Evolutionary conservation across 1,284 basidiomycete genomes (phyloP), one percentile per base, ranked within the genome.

Genomic region (Cryptococcus neoformans): DNA sequence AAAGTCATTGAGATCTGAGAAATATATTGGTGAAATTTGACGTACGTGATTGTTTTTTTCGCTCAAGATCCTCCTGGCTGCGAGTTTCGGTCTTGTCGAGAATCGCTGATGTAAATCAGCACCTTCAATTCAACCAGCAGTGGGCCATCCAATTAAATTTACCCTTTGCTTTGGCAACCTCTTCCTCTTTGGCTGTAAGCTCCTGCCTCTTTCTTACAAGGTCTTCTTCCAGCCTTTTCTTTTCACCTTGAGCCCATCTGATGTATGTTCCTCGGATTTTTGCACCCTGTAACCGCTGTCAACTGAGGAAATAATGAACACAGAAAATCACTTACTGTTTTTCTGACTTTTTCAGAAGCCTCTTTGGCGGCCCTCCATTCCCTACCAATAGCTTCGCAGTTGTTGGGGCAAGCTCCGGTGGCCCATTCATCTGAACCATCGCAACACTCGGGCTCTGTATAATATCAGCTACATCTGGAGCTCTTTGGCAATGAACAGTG

Each of bases 211-310:
- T 70, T 45, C 82, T 79, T 28, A 78, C 80, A 34, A 87, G 71
- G 44, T 83, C 79, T 3, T 78, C 81, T 70, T 92, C 85, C 11
- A 96, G 76, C 6, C 90, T 84, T 62, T 81, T 85, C 82, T 87
- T 90, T 82, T 96, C 93, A 76, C 90, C 91, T 58, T 86, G 83
- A 1, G 92, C 93, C 68, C 86, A 91, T 6, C 84, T 79, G 64
- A 97, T 88, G 72, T 98, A 98, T 0, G 87, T 86, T 6, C 87
- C 84, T 48, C 95, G 87, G 57, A 97, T 89, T 81, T 96, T 95
- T 10, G 89, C 83, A 49, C 95, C 94, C 92, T 90, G 64, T 36
- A n/a, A 14, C 17, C 34, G 40, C 21, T 11, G 49, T 55, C 49
- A 42, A 12, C 6, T 37, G 45, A 44, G 51, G 39, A 11, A 40